Evolutionary conservation across 2,329 filamentous ascomycete genomes (phyloP).

Genomic region (Talaromyces marneffei): DNA sequence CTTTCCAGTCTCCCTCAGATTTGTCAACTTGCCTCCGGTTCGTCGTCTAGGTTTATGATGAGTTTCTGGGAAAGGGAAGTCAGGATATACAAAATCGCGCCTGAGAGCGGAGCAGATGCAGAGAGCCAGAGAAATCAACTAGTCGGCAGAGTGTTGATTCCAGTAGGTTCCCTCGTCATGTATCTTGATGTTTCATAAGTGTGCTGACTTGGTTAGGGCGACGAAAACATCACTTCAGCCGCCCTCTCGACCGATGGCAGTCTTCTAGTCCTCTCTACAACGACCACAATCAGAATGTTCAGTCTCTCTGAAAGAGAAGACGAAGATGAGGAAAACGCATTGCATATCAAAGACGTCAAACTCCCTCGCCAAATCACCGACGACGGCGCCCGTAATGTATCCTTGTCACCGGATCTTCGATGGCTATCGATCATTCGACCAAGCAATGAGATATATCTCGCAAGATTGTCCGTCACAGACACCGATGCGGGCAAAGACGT

Average conservation of each 20-base stretch:
- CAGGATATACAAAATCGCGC: conserved; percentile 66
- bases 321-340: conserved; percentile 50
- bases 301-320: conserved; percentile 50
- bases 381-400: conserved; percentile 62
- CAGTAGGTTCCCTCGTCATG: conserved; percentile 28
- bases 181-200: too few relatives aligned
- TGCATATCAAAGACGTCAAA: conserved; percentile 66
- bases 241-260: conserved; percentile 66
- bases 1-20: conserved; percentile 80
- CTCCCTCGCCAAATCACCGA: conserved; percentile 53
- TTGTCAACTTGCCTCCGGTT: conserved; percentile 66
- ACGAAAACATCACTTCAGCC: conserved; percentile 75
- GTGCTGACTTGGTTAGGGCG: conserved; percentile 45
- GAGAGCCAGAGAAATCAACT: conserved; percentile 41
- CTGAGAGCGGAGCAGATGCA: conserved; percentile 44
- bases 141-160: conserved; percentile 60
- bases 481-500: conserved; percentile 39
- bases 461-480: conserved; percentile 38
- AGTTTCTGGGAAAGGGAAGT: conserved; percentile 92
- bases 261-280: conserved; percentile 70
- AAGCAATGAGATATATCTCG: conserved; percentile 54
- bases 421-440: conserved; percentile 51
- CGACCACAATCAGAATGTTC: conserved; percentile 71
- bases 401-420: conserved; percentile 44
- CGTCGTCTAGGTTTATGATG: conserved; percentile 67